A percentile compares a stretch with the other conserved stretches of the same genome.
phyloP scores from a whole-genome alignment of 805 yeast genomes.

The Metahyphopichia silvanorum region DNA sequence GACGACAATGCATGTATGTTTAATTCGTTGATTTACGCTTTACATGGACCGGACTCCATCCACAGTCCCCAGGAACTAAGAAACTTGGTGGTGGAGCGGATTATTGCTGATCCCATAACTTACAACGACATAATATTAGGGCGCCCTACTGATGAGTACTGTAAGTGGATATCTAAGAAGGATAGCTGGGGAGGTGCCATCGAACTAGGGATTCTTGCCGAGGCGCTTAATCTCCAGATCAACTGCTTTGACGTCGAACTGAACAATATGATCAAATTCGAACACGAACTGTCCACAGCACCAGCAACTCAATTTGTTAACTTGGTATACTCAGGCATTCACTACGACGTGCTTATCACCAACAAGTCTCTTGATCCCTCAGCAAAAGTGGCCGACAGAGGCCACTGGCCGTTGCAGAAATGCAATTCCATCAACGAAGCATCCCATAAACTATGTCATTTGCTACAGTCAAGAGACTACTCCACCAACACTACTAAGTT shows the following conservation, averaged over 20 bases:
- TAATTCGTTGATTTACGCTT: conserved; percentile 57
- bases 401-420: conserved; percentile 21
- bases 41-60: conserved; percentile 24
- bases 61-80: conserved; percentile 50
- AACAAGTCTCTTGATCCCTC: conserved; percentile 17
- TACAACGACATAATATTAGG: conserved; percentile 62
- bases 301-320: conserved; percentile 41
- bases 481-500: conserved; percentile 65
- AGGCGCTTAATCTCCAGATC: conserved; percentile 49
- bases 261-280: conserved; percentile 53
- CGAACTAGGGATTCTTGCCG: conserved; percentile 62
- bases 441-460: conserved; percentile 36
- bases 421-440: conserved; percentile 34
- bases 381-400: conserved; percentile 38
- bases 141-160: conserved; percentile 44
- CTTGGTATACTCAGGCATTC: conserved; percentile 66
- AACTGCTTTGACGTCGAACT: conserved; percentile 65
- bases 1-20: conserved; percentile 81
- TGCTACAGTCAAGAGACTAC: conserved; percentile 51
- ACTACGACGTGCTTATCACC: conserved; percentile 62
- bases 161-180: conserved; percentile 56
- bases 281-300: conserved; percentile 25
- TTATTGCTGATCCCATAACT: conserved; percentile 33
- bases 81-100: conserved; percentile 45
- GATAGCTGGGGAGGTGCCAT: conserved; percentile 85